A percentile compares a stretch with the other conserved stretches of the same genome.
Conservation (phyloP, 495 filamentous ascomycete species). For the Aspergillus incahuasiensis region DNA sequence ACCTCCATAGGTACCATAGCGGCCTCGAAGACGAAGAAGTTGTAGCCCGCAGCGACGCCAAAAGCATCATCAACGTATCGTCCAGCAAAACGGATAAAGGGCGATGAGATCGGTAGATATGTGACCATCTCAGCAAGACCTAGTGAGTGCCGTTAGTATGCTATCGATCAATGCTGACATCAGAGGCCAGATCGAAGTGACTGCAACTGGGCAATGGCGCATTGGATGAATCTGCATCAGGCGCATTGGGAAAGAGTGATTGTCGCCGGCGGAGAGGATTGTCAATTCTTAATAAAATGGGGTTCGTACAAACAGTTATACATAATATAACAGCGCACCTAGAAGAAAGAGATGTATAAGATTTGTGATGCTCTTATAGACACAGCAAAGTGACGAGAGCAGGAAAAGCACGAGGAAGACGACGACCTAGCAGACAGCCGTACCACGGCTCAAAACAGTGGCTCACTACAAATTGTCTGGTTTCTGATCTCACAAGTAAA, state of each 20-base stretch:
- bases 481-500: neutral
- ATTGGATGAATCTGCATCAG: conserved; percentile 1
- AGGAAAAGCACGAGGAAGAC: neutral
- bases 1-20: conserved; percentile 43
- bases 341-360: conserved; percentile 31
- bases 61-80: conserved; percentile 70
- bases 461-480: neutral
- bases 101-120: conserved; percentile 74
- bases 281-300: conserved; percentile 10
- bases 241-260: neutral
- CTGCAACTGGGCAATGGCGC: conserved; percentile 10
- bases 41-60: conserved; percentile 61
- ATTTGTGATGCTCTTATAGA: neutral
- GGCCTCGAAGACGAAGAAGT: conserved; percentile 61
- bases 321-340: conserved; percentile 66
- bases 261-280: neutral
- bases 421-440: neutral
- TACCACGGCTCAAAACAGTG: neutral
- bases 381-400: neutral
- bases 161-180: neutral
- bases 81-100: conserved; percentile 79
- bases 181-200: conserved; percentile 2
- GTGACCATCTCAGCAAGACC: conserved; percentile 78
- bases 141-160: conserved; percentile 23
- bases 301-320: conserved; percentile 55